Percentiles rank a stretch among this genome's conserved stretches.
phyloP scores from a whole-genome alignment of 768 basidiomycete genomes.

The Suillus brevipes region DNA sequence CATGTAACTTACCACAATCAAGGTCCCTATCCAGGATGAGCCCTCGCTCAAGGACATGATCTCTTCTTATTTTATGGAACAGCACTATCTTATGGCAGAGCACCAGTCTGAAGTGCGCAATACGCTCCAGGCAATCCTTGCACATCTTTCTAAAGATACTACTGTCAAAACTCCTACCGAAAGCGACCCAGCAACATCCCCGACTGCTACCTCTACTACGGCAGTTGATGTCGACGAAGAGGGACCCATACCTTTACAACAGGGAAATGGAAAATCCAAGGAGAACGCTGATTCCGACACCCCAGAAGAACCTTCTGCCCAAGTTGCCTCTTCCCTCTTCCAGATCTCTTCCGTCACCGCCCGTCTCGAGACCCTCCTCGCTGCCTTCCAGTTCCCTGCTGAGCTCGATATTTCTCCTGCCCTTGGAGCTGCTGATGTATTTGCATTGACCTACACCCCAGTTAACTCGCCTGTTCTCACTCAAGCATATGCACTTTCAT shows the following conservation, averaged over 20 bases:
- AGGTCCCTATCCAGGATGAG: background rate
- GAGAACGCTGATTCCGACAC: slow-evolving; percentile 11
- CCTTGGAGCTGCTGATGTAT: slow-evolving; percentile 16
- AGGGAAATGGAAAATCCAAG: slow-evolving; percentile 41
- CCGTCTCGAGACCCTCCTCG: slow-evolving; percentile 36
- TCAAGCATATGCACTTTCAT: slow-evolving; percentile 60
- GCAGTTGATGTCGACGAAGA: background rate
- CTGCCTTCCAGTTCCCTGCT: slow-evolving; percentile 41
- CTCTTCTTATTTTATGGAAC: background rate
- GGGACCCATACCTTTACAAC: slow-evolving; percentile 3
- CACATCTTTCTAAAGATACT: background rate
- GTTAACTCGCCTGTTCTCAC: slow-evolving; percentile 59
- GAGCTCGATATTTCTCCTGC: slow-evolving; percentile 32
- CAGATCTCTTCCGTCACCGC: slow-evolving; percentile 43
- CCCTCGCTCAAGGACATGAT: background rate
- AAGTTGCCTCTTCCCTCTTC: slow-evolving; percentile 30
- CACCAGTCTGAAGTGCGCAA: slow-evolving; percentile 9
- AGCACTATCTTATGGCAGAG: slow-evolving; percentile 8
- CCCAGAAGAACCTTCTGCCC: slow-evolving; percentile 17
- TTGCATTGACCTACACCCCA: slow-evolving; percentile 54
- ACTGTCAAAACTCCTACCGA: background rate
- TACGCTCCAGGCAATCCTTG: background rate
- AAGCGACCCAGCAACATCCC: slow-evolving; percentile 1
- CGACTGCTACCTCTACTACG: background rate
- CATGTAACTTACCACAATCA: background rate